Evolutionary conservation across 495 filamentous ascomycete species (phyloP), one percentile per base, ranked within the genome.

Genomic region (Penicillium cosmopolitanum): DNA sequence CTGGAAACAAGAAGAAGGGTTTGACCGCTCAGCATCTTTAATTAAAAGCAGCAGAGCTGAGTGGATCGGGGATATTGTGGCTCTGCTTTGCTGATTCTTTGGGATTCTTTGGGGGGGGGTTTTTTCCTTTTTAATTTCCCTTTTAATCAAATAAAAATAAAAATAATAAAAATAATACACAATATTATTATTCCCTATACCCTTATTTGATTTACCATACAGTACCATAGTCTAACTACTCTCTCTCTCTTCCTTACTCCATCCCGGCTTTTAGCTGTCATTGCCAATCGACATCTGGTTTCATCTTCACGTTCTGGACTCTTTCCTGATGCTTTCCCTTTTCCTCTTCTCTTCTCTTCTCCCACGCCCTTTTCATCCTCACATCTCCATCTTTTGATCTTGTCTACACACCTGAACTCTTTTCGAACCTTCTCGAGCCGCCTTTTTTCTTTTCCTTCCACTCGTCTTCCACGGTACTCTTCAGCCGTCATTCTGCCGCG

Each of bases 401-500:
- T 53, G 34, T 60, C 51, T 33, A 51, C 43, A 47, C 46, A 23
- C 50, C 60, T 57, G 25, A 52, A 63, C 61, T 59, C 47, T 55
- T 23, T 23, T 23, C 23, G 23, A 23, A 23, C 23, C 23, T 23
- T 23, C 23, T 23, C 23, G 23, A 23, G 23, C 23, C 23, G 23
- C 35, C 56, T 58, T 62, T 53, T 18, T 25, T 40, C 21, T 54
- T 50, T 56, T 21, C 43, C 43, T 58, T 21, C 35, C 52, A 18
- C 52, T 44, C 34, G 21, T 15, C 43, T 61, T 53, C 65, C 61
- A 67, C 65, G 64, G 64, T 66, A 62, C 60, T 53, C 55, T 13
- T 44, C 46, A 48, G 48, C 63, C 52, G 48, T 52, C 48, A 42
- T 65, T 59, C 55, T 65, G 57, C 58, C 62, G 28, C 51, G 48